These are phyloP conservation scores for Halenospora varia DNA, from an alignment of 495 filamentous ascomycete genomes.

Conservation along the genomic window DNA sequence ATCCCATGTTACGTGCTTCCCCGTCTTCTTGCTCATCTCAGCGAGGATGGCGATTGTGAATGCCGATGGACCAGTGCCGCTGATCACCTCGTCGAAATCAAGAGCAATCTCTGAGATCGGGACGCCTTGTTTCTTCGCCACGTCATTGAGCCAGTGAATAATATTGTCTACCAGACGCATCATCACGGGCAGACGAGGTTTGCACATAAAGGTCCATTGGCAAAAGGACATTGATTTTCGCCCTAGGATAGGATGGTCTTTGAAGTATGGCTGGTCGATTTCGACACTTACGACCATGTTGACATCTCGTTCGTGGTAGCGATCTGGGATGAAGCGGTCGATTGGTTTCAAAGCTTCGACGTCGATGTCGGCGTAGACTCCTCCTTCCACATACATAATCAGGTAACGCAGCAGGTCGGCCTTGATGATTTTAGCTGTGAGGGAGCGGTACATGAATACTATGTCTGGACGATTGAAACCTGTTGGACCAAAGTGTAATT, in stretches of 20 bases:
- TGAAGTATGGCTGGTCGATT: slow-evolving; percentile 59
- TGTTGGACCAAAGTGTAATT: slow-evolving; percentile 50
- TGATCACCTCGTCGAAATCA: slow-evolving; percentile 65
- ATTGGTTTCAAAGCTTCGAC: slow-evolving; percentile 42
- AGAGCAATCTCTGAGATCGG: slow-evolving; percentile 51
- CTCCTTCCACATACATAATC: slow-evolving; percentile 49
- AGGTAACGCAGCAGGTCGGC: slow-evolving; percentile 52
- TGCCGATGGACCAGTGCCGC: slow-evolving; percentile 61
- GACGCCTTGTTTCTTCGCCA: slow-evolving; percentile 48
- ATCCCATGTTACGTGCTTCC: slow-evolving; percentile 35
- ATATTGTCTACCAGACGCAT: slow-evolving; percentile 58
- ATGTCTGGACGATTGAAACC: slow-evolving; percentile 60
- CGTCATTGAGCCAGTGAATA: slow-evolving; percentile 51
- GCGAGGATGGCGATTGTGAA: slow-evolving; percentile 57
- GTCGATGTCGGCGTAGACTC: slow-evolving; percentile 48
- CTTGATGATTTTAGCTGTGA: slow-evolving; percentile 55
- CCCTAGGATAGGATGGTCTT: slow-evolving; percentile 57
- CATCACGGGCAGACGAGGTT: slow-evolving; percentile 58
- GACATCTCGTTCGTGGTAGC: slow-evolving; percentile 42
- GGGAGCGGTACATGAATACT: slow-evolving; percentile 48
- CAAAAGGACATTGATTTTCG: slow-evolving; percentile 59
- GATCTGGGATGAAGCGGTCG: slow-evolving; percentile 36
- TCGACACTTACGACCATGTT: slow-evolving; percentile 62
- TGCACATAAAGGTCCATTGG: slow-evolving; percentile 67
- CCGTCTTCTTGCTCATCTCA: slow-evolving; percentile 42